Base-by-base conservation (phyloP, 345 rosid genomes). In the Physaria fendleri region DNA sequence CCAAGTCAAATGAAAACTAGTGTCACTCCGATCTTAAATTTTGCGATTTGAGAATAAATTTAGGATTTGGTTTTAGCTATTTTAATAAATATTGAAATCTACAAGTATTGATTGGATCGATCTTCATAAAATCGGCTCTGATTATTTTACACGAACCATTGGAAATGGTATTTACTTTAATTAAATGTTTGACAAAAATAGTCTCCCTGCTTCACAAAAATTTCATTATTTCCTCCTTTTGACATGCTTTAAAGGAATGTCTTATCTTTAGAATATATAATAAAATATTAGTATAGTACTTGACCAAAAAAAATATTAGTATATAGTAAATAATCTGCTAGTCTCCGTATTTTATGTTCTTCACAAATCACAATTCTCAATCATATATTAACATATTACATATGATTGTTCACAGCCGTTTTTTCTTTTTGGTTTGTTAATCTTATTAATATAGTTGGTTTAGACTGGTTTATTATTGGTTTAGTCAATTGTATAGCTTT, bases 1-100 rank as follows among this genome's bases (percentile, higher is more conserved):
- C n/a, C 60, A 41, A 59, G 66, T 67, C 65, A 67, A 59, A 50
- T 42, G 72, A 67, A 59, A 41, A 67, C 39, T 49, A 67, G 56
- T 59, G 65, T 41, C 72, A 67, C 53, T 50, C 30, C 41, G 65
- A 33, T 50, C 60, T n/a, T 58, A 59, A 41, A 15, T 58, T 67
- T 41, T 50, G 51, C 45, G 66, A 50, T 43, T 34, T 18, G 41
- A 45, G 62, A 18, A 38, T 23, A 47, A 48, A 47, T 47, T 56
- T 56, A 66, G 56, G 71, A 66, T 59, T 51, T 59, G 13, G 53
- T 52, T 59, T 43, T 20, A 42, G 55, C 61, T 68, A 49, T 51
- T 59, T 67, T 41, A 65, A 42, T 32, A 65, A 33, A n/a, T 55
- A 23, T 33, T 16, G 7, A 57, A 40, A 57, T 56, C 32, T 14